Evolutionary conservation across 2,329 filamentous ascomycete species (phyloP).

Genomic region (Exophiala sp.): DNA sequence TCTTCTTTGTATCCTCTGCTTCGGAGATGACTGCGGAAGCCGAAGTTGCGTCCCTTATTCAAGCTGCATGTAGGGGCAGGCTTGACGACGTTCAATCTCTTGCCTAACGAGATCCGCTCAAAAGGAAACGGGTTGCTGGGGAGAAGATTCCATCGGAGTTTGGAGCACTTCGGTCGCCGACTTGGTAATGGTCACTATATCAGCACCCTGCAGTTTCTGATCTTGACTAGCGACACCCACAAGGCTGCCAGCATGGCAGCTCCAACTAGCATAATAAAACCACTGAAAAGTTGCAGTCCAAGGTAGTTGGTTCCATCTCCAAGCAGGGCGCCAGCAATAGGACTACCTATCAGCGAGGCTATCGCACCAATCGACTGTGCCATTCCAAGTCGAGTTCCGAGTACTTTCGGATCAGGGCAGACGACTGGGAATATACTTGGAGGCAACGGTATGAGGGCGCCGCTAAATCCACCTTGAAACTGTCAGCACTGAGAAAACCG

Average conservation of each 20-base stretch:
- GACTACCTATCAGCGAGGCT: conserved; percentile 47
- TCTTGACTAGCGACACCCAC: conserved; percentile 25
- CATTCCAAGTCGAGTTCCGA: conserved; percentile 50
- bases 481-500: background rate
- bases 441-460: conserved; percentile 60
- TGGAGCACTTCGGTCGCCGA: too few relatives aligned
- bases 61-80: too few relatives aligned
- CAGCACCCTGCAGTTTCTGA: conserved; percentile 15
- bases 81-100: too few relatives aligned
- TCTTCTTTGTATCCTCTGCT: too few relatives aligned
- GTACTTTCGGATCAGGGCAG: conserved; percentile 43
- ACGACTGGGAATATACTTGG: conserved; percentile 55
- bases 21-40: too few relatives aligned
- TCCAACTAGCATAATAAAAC: conserved; percentile 39
- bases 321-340: conserved; percentile 48
- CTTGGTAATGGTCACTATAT: too few relatives aligned
- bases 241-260: conserved; percentile 31
- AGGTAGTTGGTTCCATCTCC: conserved; percentile 36
- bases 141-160: too few relatives aligned
- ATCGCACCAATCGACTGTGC: conserved; percentile 48
- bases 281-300: conserved; percentile 47
- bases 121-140: too few relatives aligned
- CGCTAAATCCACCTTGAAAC: conserved; percentile 50
- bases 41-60: too few relatives aligned
- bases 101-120: too few relatives aligned